Conservation (phyloP, 1,284 basidiomycete species). For the Apiotrichum laibachii region DNA sequence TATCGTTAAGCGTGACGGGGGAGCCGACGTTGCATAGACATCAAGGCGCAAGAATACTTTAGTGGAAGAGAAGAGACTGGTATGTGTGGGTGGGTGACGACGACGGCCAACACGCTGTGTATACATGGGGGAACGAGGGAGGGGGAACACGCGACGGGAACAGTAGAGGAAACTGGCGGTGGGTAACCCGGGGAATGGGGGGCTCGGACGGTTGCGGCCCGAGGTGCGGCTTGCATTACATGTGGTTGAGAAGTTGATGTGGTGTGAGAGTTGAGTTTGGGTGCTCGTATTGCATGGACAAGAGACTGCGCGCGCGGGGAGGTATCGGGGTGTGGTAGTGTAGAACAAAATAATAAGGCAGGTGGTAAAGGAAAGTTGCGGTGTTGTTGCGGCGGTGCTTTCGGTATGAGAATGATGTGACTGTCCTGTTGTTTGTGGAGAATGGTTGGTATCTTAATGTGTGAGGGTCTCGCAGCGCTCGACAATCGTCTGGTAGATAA, state of each 20-base stretch:
- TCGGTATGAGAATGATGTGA: no score
- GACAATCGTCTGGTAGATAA: conserved; percentile 83
- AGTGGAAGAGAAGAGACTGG: neutral
- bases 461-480: conserved; percentile 55
- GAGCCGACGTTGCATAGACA: conserved; percentile 2
- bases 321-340: neutral
- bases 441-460: conserved; percentile 20
- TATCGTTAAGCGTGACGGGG: neutral
- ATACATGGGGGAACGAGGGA: neutral
- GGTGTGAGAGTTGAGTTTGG: neutral
- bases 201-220: neutral
- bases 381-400: no score
- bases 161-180: neutral
- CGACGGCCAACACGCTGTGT: conserved; percentile 1
- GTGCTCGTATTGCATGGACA: conserved; percentile 2
- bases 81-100: neutral
- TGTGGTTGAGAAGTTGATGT: neutral
- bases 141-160: neutral
- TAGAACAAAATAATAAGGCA: neutral
- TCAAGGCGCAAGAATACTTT: neutral
- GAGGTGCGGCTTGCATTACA: conserved; percentile 1
- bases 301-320: neutral
- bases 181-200: neutral
- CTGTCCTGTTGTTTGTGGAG: no score
- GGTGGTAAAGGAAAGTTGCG: neutral